A percentile compares a stretch with the other conserved stretches of the same genome.
Evolutionary conservation across 306 rosid genomes (phyloP).

Genomic region (Castanea mollissima): DNA sequence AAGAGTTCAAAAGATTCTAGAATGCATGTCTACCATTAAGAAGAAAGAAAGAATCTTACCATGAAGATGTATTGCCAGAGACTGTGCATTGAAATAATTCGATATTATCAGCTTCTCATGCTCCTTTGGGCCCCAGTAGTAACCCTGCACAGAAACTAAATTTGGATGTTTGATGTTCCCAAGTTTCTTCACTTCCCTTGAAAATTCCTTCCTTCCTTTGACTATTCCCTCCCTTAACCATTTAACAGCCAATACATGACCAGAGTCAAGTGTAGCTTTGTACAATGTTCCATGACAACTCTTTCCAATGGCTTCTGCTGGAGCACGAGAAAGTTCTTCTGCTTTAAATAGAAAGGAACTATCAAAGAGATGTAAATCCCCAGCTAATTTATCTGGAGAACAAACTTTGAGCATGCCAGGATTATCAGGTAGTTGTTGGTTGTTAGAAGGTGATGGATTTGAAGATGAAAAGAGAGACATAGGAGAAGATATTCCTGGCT

Average conservation of each 20-base stretch:
- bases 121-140: slow-evolving; percentile 70
- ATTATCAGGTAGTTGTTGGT: slow-evolving; percentile 42
- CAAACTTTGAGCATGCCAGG: slow-evolving; percentile 33
- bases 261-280: slow-evolving; percentile 69
- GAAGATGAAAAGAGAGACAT: slow-evolving; percentile 56
- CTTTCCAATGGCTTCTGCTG: slow-evolving; percentile 66
- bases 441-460: slow-evolving; percentile 57
- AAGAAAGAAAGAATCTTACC: slow-evolving; percentile 43
- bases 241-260: slow-evolving; percentile 63
- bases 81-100: slow-evolving; percentile 56
- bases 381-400: slow-evolving; percentile 62
- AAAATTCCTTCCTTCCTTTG: slow-evolving; percentile 75
- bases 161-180: slow-evolving; percentile 74
- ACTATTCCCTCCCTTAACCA: slow-evolving; percentile 77
- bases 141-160: slow-evolving; percentile 67
- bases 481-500: slow-evolving; percentile 47
- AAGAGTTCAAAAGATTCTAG: slow-evolving; percentile 1
- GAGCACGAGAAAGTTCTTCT: slow-evolving; percentile 74
- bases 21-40: not conserved
- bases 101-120: slow-evolving; percentile 70
- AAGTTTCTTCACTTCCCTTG: slow-evolving; percentile 75
- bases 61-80: slow-evolving; percentile 65
- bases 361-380: slow-evolving; percentile 68
- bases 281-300: slow-evolving; percentile 83
- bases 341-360: slow-evolving; percentile 59